Base-by-base conservation (phyloP, 192 early-diverging fungal species). In the Rhizophagus sp. region DNA sequence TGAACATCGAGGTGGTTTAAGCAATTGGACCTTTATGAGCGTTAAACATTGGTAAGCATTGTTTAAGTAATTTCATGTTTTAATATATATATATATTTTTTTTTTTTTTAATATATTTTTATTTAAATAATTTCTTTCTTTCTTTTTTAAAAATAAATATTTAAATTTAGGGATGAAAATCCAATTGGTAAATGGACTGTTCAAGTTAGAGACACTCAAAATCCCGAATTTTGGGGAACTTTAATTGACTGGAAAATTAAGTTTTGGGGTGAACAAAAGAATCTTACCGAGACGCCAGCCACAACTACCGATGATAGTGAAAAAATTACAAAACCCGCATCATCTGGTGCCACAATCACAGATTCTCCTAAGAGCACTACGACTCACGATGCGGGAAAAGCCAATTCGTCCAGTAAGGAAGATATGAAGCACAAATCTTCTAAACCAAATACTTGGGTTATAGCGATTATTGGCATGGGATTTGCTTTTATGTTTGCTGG, bases 11-110 rank as follows among this genome's bases (percentile, higher is more conserved):
- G 83, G 82, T 12, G 98, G 98, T 13, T 93, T 97, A 73, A 22
- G 72, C 10, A 88, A 92, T 76, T 99, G 98, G 98, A 96, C 94
- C 36, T 95, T 98, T 78, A 97, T 97, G 95, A 93, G 88, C 39
- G 96, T 99, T 52, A 95, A 94, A 84, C 98, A 99, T 79, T 99
- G 98, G 95, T 96, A 87, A 79, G 85, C 82, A 34, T 24, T 72
- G 4, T 57, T 66, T 62, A 12, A 22, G 41, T 25, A 36, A 36
- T 30, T 30, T 30, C 30, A 30, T 30, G 30, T 30, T 30, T 30
- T 30, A 30, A 30, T 30, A 30, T 30, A 30, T 30, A 30, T 30
- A 30, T 30, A 30, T 30, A 30, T 30, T 30, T 30, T 30, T 30
- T n/a, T n/a, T n/a, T n/a, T n/a, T n/a, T n/a, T n/a, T n/a, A n/a